Conservation (phyloP, 2,329 filamentous ascomycete genomes). For the Didymella sp. region DNA sequence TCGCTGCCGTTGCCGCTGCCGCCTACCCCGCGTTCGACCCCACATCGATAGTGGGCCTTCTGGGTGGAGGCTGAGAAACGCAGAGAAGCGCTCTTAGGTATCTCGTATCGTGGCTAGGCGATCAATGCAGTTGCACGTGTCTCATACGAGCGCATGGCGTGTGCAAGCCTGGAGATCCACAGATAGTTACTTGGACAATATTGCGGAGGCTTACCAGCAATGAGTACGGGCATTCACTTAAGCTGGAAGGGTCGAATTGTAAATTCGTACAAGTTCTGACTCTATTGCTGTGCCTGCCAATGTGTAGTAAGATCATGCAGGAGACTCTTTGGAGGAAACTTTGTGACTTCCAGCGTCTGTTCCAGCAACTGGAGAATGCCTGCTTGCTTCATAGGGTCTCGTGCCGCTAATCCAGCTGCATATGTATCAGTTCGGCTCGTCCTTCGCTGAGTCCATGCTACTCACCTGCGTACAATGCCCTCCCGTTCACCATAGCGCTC, state of each 20-base stretch:
- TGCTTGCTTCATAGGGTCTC: conserved; percentile 35
- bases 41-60: not conserved
- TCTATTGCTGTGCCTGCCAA: conserved; percentile 31
- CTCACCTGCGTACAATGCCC: conserved; percentile 43
- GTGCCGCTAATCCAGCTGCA: conserved; percentile 43
- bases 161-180: no score
- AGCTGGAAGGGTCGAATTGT: not conserved
- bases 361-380: conserved; percentile 38
- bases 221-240: not conserved
- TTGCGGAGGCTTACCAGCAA: not conserved
- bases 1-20: conserved; percentile 2
- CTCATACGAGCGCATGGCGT: not conserved
- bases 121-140: not conserved
- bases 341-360: conserved; percentile 37
- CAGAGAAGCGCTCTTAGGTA: not conserved
- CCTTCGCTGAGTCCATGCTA: not conserved
- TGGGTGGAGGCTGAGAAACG: not conserved
- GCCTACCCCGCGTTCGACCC: conserved; percentile 14
- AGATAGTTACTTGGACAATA: not conserved
- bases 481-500: conserved; percentile 39
- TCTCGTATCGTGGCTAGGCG: conserved; percentile 10
- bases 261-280: not conserved
- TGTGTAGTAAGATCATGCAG: conserved; percentile 38
- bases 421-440: conserved; percentile 5
- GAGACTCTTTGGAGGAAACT: conserved; percentile 40